A percentile compares a stretch with the other conserved stretches of the same genome.
These are phyloP conservation scores for Malus hybrid DNA, from an alignment of 331 rosid species.

Conservation along the genomic window DNA sequence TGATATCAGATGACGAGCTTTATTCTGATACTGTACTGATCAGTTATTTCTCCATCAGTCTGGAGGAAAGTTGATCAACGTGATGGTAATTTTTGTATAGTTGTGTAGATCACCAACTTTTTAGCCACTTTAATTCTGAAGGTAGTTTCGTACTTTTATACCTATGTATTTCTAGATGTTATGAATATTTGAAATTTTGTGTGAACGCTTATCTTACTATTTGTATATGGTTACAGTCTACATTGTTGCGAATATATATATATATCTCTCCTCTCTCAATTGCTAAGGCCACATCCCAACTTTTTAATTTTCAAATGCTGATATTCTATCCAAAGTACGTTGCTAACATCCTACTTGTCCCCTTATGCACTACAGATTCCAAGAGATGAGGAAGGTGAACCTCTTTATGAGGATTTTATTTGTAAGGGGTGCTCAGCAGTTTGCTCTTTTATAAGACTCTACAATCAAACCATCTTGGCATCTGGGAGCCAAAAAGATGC, in stretches of 20 bases:
- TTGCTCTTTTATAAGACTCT: slow-evolving; percentile 57
- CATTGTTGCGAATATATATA: background rate
- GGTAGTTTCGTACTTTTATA: background rate
- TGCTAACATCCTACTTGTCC: background rate
- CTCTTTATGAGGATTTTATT: slow-evolving; percentile 75
- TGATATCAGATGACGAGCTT: background rate
- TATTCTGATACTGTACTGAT: background rate
- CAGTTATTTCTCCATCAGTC: background rate
- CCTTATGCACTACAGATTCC: slow-evolving; percentile 55
- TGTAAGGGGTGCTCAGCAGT: slow-evolving; percentile 69
- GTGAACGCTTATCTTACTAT: background rate
- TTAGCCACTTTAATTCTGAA: background rate
- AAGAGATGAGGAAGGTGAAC: slow-evolving; percentile 96
- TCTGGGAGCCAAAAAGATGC: slow-evolving; percentile 29
- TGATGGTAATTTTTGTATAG: background rate
- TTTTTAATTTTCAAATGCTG: background rate
- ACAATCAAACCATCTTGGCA: slow-evolving; percentile 51
- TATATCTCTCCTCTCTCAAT: background rate
- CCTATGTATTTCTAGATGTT: background rate
- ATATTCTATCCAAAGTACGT: background rate
- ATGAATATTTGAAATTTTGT: background rate
- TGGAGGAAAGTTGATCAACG: background rate
- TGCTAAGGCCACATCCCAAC: background rate
- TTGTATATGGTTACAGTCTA: background rate
- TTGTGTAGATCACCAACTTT: background rate